phyloP scores from a whole-genome alignment of 164 flowering plant species.

The Aristolochia californica region DNA sequence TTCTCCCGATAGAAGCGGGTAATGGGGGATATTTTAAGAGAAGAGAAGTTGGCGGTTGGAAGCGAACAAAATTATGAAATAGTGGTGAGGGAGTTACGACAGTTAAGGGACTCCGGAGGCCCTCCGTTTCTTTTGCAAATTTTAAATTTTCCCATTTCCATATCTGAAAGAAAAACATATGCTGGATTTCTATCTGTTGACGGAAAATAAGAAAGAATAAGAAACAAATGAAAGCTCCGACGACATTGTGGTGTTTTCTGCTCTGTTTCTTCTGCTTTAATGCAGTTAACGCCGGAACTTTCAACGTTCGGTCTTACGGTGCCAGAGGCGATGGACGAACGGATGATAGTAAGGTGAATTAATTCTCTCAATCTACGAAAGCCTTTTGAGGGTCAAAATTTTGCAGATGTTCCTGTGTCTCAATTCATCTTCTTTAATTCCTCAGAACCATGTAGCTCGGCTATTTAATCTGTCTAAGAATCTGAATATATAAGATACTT shows the following conservation, averaged over 20 bases:
- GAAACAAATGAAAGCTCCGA: background rate
- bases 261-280: constrained; percentile 1
- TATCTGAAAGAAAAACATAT: too few relatives aligned
- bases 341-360: constrained; percentile 23
- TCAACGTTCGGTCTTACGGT: constrained; percentile 34
- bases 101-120: too few relatives aligned
- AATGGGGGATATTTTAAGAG: too few relatives aligned
- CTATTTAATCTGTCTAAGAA: too few relatives aligned
- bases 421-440: background rate
- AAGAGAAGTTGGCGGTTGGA: too few relatives aligned
- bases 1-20: too few relatives aligned
- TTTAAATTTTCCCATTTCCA: too few relatives aligned
- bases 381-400: background rate
- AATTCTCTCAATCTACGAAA: background rate
- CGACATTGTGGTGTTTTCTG: background rate
- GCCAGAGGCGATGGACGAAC: constrained; percentile 34
- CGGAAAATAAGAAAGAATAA: background rate
- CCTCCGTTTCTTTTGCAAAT: too few relatives aligned
- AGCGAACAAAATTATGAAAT: background rate
- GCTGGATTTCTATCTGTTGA: background rate
- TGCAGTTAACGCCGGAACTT: background rate
- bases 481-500: too few relatives aligned
- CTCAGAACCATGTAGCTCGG: background rate
- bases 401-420: background rate
- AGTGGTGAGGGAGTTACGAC: constrained; percentile 10